Evolutionary conservation across 768 basidiomycete species (phyloP).

Genomic region (Lactarius hengduanensis): DNA sequence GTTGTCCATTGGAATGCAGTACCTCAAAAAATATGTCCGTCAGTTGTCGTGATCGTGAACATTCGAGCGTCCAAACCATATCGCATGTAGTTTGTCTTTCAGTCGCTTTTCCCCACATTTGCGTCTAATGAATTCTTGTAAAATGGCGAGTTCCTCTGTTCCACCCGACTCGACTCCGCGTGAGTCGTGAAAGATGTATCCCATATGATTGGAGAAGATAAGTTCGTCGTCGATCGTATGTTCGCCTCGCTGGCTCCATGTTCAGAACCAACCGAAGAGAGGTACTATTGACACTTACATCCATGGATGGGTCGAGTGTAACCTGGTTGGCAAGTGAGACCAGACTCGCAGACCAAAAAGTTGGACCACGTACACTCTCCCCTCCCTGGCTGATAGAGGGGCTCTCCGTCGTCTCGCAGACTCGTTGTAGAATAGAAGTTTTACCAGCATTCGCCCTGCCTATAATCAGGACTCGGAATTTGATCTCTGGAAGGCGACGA

Average conservation of each 20-base stretch:
- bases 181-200: not conserved
- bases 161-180: not conserved
- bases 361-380: not conserved
- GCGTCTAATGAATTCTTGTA: not conserved
- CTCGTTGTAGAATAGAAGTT: too few species aligned
- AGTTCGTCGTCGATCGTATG: not conserved
- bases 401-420: too few species aligned
- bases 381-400: not conserved
- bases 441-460: too few species aligned
- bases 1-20: not conserved
- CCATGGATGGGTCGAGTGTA: not conserved
- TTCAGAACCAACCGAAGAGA: not conserved
- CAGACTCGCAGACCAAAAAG: not conserved
- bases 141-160: not conserved
- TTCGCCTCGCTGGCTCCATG: not conserved
- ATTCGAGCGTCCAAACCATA: not conserved
- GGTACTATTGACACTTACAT: not conserved
- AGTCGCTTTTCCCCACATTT: not conserved
- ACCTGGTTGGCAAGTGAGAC: not conserved
- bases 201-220: not conserved
- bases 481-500: too few species aligned
- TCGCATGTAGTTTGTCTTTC: not conserved
- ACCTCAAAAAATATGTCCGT: not conserved
- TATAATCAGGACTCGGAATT: too few species aligned
- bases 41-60: not conserved